Base-by-base conservation (phyloP, 352 stramenopile species). In the Phytopythium oedochilum region DNA sequence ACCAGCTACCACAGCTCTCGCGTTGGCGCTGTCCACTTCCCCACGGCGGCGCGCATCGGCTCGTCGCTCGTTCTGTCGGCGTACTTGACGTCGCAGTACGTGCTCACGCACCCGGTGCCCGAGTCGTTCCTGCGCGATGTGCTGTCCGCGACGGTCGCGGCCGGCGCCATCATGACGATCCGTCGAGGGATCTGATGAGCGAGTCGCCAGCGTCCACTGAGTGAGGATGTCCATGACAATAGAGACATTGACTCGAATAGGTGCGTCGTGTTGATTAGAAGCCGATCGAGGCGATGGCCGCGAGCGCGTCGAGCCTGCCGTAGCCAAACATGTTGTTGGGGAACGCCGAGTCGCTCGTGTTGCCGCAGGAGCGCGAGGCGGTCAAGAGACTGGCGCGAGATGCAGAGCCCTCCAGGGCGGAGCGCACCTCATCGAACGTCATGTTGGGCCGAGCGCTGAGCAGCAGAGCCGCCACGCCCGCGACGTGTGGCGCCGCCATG, bases 401-500 rank as follows among this genome's bases (percentile, higher is more conserved):
- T 36, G 54, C 53, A 17, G 55, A 51, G 22, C 46, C 51, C 0
- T 18, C 43, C 3, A 70, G 50, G 5, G 51, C 44, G 5, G 29
- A 31, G 50, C 59, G 60, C 44, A 79, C 49, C 11, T 79, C 53
- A 11, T 78, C 61, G 26, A 61, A 68, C 2, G 61, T 65, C 22
- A 76, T 52, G 12, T 55, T 55, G 22, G 65, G 73, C 22, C 66
- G 50, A 17, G 42, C 59, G 17, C 66, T 70, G 5, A 84, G 60
- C 18, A 83, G 52, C 40, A 87, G 42, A 12, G 76, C 76, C 14
- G 74, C 66, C 20, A 68, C 71, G 12, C 74, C 74, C 29, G 62
- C 50, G 22, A 75, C 67, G 40, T 83, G 70, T 17, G 72, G 72
- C 22, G 67, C 46, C 42, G 74, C 71, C 72, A 81, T 80, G 35